Evolutionary conservation across 1,284 basidiomycete genomes (phyloP), one percentile per base, ranked within the genome.

Genomic region (Apiotrichum mycotoxinovorans): DNA sequence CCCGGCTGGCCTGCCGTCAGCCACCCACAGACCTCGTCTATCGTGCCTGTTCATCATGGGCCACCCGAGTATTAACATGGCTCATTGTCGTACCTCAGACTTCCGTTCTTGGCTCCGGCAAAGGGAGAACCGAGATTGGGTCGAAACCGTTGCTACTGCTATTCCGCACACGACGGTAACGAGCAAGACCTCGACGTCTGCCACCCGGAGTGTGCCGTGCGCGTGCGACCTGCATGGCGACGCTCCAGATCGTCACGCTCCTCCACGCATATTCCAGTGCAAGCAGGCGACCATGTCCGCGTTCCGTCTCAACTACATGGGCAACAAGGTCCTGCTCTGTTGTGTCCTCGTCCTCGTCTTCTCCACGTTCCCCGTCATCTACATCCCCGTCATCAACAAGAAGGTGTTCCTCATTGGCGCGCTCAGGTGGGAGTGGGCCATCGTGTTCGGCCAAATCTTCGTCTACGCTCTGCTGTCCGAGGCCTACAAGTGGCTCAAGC

Each of bases 321-420:
- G 75, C 46, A 84, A 85, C 73, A 81, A 79, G 62, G 72, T 83
- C 38, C 75, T 84, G 15, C 74, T 84, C 33, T 83, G 80, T 78
- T 79, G 71, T 46, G 69, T 69, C 35, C 66, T 75, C 34, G 70
- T 71, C 0, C 65, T 77, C n/a, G 54, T 62, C 8, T 61, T 73
- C 10, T 55, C 62, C n/a, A 71, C 68, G 9, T 74, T 75, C 69
- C 75, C 73, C 25, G 62, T 75, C 43, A 66, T 78, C 25, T 77
- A 78, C 65, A 78, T 78, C 43, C 76, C 76, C 14, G 61, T 60
- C 26, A 75, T 78, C 68, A 74, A 71, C 63, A 64, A 76, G 62
- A 67, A 70, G 40, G 76, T 75, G 34, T 76, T 76, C 68, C 67
- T 73, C 22, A 64, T 75, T 47, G 65, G 61, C 22, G 52, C 62